Evolutionary conservation across 208 protist species (phyloP).

Genomic region (Acanthamoeba castellanii): DNA sequence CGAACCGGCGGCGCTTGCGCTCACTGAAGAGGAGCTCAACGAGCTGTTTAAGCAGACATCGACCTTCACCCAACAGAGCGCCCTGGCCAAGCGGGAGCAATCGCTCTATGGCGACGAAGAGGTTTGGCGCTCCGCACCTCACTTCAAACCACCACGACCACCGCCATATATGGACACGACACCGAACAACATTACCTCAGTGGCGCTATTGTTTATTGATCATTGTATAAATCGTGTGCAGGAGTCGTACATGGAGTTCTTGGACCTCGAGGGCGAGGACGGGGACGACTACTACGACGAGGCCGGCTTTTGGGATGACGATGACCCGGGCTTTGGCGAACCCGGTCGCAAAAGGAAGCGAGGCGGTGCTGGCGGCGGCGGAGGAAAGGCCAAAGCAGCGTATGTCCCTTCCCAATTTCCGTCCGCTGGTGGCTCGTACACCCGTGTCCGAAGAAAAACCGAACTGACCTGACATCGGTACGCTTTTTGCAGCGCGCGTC

Average conservation of each 20-base stretch:
- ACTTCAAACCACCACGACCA: no score
- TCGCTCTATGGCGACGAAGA: conserved; percentile 62
- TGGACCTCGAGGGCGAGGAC: conserved; percentile 42
- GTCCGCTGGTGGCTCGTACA: not conserved
- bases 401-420: not conserved
- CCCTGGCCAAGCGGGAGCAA: conserved; percentile 28
- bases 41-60: conserved; percentile 82
- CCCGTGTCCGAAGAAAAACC: not conserved
- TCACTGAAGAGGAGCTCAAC: conserved; percentile 77
- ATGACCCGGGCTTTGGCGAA: conserved; percentile 40
- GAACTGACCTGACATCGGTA: not conserved
- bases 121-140: not conserved
- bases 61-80: conserved; percentile 51
- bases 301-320: conserved; percentile 73
- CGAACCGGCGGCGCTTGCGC: not conserved
- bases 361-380: not conserved
- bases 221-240: not conserved
- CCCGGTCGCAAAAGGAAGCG: conserved; percentile 7
- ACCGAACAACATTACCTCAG: no score
- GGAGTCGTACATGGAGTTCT: conserved; percentile 27
- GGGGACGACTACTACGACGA: conserved; percentile 61
- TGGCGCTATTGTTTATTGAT: not conserved
- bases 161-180: not conserved
- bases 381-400: conserved; percentile 5
- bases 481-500: not conserved